Evolutionary conservation across 768 basidiomycete genomes (phyloP).

Genomic region (Tulasnella sp.): DNA sequence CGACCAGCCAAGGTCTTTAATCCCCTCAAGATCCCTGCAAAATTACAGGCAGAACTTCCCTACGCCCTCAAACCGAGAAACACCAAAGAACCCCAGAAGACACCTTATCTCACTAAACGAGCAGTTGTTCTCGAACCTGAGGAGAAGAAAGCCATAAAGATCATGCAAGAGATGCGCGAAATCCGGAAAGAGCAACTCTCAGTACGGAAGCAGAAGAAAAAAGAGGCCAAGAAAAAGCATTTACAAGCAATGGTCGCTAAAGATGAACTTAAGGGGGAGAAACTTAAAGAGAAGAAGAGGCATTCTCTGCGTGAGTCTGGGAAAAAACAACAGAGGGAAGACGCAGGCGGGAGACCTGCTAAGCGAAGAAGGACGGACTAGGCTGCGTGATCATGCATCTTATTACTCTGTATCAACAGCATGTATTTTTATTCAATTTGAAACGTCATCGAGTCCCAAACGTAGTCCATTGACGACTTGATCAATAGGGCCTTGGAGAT

Average conservation of each 20-base stretch:
- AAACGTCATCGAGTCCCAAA: neutral
- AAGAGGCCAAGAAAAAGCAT: slow-evolving; percentile 68
- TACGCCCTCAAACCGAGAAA: slow-evolving; percentile 91
- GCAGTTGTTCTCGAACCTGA: slow-evolving; percentile 95
- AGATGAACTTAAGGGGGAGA: slow-evolving; percentile 63
- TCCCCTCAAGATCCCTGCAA: slow-evolving; percentile 81
- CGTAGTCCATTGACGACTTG: neutral
- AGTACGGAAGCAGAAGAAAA: slow-evolving; percentile 82
- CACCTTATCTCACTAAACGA: slow-evolving; percentile 92
- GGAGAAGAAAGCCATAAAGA: slow-evolving; percentile 87
- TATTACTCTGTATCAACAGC: neutral
- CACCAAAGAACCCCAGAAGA: slow-evolving; percentile 68
- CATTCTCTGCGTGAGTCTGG: slow-evolving; percentile 74
- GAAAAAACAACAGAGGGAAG: slow-evolving; percentile 69
- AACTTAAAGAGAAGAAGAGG: slow-evolving; percentile 75
- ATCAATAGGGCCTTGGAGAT: slow-evolving; percentile 20
- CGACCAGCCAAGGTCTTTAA: slow-evolving; percentile 87
- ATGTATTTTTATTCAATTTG: slow-evolving; percentile 22
- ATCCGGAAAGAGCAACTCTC: slow-evolving; percentile 85
- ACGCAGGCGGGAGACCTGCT: slow-evolving; percentile 49
- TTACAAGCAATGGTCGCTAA: slow-evolving; percentile 74
- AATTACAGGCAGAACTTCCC: slow-evolving; percentile 87
- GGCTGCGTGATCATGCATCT: neutral
- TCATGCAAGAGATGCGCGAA: slow-evolving; percentile 92
- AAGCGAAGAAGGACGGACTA: slow-evolving; percentile 29